phyloP scores from a whole-genome alignment of 495 filamentous ascomycete species.

The Chaetomium fimeti region DNA sequence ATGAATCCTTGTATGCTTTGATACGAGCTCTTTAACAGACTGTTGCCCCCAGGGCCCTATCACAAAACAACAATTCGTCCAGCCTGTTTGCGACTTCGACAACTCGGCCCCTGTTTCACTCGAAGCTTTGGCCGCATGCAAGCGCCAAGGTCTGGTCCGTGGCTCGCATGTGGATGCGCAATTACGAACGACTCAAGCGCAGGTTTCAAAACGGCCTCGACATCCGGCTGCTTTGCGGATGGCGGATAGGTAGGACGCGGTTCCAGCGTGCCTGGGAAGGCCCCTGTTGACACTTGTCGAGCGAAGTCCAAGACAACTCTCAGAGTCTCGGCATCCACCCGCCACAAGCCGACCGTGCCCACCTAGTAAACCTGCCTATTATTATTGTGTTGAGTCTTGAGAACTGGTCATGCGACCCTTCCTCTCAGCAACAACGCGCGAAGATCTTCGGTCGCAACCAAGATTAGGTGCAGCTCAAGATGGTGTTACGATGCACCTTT shows the following conservation, averaged over 20 bases:
- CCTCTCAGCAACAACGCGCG: not conserved
- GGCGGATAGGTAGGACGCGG: not conserved
- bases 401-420: not conserved
- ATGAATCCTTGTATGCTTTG: too few relatives aligned
- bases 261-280: not conserved
- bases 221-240: not conserved
- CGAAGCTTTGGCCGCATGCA: not conserved
- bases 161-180: constrained; percentile 10
- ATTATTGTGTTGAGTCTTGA: not conserved
- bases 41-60: too few relatives aligned
- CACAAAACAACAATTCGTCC: not conserved
- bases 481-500: not conserved
- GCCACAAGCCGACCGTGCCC: not conserved
- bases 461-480: not conserved
- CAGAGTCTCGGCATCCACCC: not conserved
- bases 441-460: not conserved
- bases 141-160: not conserved
- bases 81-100: not conserved
- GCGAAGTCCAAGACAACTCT: not conserved
- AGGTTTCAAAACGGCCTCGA: not conserved
- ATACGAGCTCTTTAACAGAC: not conserved
- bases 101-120: constrained; percentile 10
- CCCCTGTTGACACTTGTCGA: not conserved
- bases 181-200: constrained; percentile 5
- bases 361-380: too few relatives aligned